Evolutionary conservation across 2,329 filamentous ascomycete species (phyloP).

Genomic region (Stachybotrys echinatus): DNA sequence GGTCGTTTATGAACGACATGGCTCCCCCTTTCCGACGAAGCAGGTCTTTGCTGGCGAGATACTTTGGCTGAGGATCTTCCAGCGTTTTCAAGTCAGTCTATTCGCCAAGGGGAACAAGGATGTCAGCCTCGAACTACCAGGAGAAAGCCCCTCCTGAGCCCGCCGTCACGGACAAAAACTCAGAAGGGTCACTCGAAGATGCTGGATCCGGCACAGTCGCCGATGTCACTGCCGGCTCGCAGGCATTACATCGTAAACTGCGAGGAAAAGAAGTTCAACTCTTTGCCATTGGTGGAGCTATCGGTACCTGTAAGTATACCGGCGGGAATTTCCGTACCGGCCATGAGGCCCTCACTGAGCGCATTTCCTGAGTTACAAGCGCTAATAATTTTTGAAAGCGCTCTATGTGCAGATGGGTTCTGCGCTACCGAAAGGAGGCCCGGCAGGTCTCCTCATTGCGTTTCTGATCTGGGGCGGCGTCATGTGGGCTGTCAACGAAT

Average conservation of each 20-base stretch:
- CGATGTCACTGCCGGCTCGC: background rate
- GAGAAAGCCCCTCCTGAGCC: background rate
- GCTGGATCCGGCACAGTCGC: too few species aligned
- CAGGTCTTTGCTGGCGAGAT: too few species aligned
- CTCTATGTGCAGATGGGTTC: background rate
- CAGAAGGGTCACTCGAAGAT: background rate
- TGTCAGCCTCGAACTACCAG: background rate
- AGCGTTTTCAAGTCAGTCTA: too few species aligned
- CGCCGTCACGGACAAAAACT: background rate
- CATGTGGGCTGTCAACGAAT: conserved; percentile 21
- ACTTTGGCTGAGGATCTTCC: too few species aligned
- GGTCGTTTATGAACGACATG: too few species aligned
- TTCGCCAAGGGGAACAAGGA: too few species aligned
- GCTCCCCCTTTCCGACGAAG: too few species aligned
- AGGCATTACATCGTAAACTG: background rate
- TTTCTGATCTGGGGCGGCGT: conserved; percentile 16
- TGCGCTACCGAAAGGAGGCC: conserved; percentile 24
- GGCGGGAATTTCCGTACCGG: too few species aligned
- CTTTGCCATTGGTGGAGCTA: background rate
- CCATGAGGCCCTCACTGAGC: too few species aligned
- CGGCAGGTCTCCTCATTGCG: conserved; percentile 25
- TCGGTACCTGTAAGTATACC: background rate
- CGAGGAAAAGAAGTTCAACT: background rate
- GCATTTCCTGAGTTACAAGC: too few species aligned
- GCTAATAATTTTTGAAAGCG: too few species aligned